Evolutionary conservation across 495 filamentous ascomycete species (phyloP), one percentile per base, ranked within the genome.

Genomic region (Lasiosphaeria ovina): DNA sequence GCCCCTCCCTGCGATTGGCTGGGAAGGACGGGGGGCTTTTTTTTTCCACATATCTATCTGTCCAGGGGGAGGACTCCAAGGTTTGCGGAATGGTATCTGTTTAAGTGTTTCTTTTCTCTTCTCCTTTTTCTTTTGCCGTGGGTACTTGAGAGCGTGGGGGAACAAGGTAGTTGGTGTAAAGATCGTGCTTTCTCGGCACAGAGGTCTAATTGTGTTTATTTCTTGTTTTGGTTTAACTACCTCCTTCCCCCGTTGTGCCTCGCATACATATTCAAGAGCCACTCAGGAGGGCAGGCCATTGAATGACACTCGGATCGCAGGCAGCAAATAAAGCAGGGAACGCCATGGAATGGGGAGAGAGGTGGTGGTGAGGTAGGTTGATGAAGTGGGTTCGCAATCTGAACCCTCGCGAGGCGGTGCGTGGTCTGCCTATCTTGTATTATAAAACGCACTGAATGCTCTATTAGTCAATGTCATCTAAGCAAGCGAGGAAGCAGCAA

Each of bases 391-490:
- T 47, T 4, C 16, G 7, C 44, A 47, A 47, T 11, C 44, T n/a
- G 16, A 11, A 11, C 12, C 12, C 5, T 11, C 2, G 16, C 12
- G 44, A 14, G 11, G 12, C 16, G 11, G 11, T n/a, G 5, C 44
- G 44, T 47, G 44, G 16, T 51, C 17, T 31, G 6, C 1, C 17
- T 17, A 3, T 12, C 32, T 24, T 51, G 49, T 51, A 35, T n/a
- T 51, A 51, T 51, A 51, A 51, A 51, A 31, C 17, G 49, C 49
- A 32, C 4, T 51, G 49, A 51, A 51, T 51, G 49, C 17, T 32
- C 32, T 51, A 24, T 51, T 51, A n/a, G 11, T n/a, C 12, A 4
- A 47, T 3, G 24, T 24, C 24, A 24, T 24, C 24, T 24, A 24
- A 24, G 24, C 24, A 24, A 24, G 24, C 24, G 24, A 24, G 24